Base-by-base conservation (phyloP, 805 yeast genomes). In the Kuraishia borneana region DNA sequence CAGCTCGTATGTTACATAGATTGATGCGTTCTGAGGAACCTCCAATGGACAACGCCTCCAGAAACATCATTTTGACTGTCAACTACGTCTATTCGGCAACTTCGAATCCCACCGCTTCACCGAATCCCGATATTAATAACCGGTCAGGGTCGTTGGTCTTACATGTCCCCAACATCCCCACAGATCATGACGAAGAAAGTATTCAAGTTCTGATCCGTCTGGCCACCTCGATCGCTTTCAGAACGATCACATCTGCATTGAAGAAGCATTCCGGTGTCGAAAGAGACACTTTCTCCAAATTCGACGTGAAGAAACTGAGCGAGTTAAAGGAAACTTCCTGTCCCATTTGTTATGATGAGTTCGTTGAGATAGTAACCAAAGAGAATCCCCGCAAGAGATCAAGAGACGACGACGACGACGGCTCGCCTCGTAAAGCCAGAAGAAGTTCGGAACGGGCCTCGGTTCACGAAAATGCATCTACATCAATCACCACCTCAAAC, bases 211-310 rank as follows among this genome's bases (percentile, higher is more conserved):
- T 80, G 36, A 70, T 81, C 9, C 61, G 77, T 19, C 54, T 80
- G 37, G 85, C 87, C 2, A 77, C 88, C 0, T 73, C 75, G 18
- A 65, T 80, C 53, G 87, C 87, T 1, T 63, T 77, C 50, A 59
- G 78, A 26, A 73, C 83, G 12, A 70, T 79, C 25, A 63, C 72
- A 3, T 65, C 69, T 16, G 63, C 68, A 26, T 56, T 68, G 21
- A 61, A 65, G 37, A 63, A 61, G 36, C 60, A 65, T 14, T 60
- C 65, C 25, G 83, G 84, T 7, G 61, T 77, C 3, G 58, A 78
- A 0, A 51, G 61, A 17, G 69, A 68, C 18, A 60, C 59, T 21
- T 78, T 80, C 53, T 68, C 68, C 21, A 55, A 61, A 5, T 63
- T 78, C 36, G 70, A 73, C 5, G 46, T 59, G 1, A 48, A 57